A percentile compares a stretch with the other conserved stretches of the same genome.
These are phyloP conservation scores for Pichia cephalocereana DNA, from an alignment of 805 yeast species.

Conservation along the genomic window DNA sequence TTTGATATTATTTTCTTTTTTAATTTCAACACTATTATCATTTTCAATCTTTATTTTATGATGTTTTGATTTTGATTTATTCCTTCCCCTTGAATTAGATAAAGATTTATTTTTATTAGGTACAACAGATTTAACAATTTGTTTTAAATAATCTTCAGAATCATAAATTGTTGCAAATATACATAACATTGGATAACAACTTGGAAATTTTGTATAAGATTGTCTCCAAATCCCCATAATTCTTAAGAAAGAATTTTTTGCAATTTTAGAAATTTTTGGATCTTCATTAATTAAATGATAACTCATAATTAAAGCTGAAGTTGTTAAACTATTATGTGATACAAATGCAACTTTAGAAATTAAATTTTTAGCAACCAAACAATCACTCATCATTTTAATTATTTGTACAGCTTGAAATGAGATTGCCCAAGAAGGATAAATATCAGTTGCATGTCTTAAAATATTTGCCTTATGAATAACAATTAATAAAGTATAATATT, in stretches of 20 bases:
- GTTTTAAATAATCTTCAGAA: conserved; percentile 18
- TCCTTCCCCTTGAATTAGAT: background rate
- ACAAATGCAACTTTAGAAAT: conserved; percentile 31
- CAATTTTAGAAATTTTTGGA: conserved; percentile 16
- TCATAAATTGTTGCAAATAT: conserved; percentile 37
- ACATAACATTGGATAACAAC: conserved; percentile 43
- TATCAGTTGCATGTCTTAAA: conserved; percentile 27
- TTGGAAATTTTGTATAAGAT: conserved; percentile 44
- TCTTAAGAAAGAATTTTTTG: conserved; percentile 17
- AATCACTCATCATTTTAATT: conserved; percentile 55
- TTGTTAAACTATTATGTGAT: conserved; percentile 33
- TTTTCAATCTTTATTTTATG: no score
- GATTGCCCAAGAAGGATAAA: conserved; percentile 62
- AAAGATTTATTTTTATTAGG: background rate
- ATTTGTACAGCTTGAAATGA: conserved; percentile 76
- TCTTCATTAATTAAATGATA: conserved; percentile 42
- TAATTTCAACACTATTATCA: no score
- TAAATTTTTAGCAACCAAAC: conserved; percentile 47
- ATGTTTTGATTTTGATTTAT: background rate
- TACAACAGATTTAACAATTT: conserved; percentile 9
- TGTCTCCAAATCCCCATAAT: conserved; percentile 26
- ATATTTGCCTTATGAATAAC: conserved; percentile 65
- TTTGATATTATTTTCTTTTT: no score
- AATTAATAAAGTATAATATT: conserved; percentile 65
- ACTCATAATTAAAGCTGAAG: conserved; percentile 60